Evolutionary conservation across 2,329 filamentous ascomycete species (phyloP).

Genomic region (Ascosphaera acerosa): DNA sequence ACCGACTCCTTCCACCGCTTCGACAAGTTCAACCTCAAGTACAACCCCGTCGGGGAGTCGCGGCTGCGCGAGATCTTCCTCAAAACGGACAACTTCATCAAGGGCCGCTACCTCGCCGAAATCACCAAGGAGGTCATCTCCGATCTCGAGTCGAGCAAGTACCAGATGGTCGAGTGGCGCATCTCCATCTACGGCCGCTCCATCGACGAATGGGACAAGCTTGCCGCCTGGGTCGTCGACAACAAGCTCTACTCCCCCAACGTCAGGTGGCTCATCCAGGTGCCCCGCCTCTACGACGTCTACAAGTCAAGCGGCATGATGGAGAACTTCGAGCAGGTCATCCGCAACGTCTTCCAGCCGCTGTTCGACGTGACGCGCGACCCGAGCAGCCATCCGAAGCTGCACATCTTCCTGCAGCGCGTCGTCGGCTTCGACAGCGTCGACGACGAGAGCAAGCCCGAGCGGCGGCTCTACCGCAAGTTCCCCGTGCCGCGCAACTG

Average conservation of each 20-base stretch:
- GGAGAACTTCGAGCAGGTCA: constrained; percentile 70
- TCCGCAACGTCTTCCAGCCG: constrained; percentile 78
- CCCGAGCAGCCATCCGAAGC: constrained; percentile 64
- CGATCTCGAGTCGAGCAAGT: constrained; percentile 94
- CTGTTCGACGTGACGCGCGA: constrained; percentile 85
- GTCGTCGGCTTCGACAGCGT: constrained; percentile 96
- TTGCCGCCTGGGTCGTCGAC: constrained; percentile 91
- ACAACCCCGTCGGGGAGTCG: constrained; percentile 92
- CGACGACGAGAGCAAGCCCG: constrained; percentile 92
- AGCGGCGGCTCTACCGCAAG: constrained; percentile 82
- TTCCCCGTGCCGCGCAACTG: constrained; percentile 77
- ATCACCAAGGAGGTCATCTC: constrained; percentile 96
- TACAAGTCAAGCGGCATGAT: constrained; percentile 78
- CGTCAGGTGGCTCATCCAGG: constrained; percentile 87
- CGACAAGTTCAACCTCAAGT: constrained; percentile 98
- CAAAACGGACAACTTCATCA: constrained; percentile 95
- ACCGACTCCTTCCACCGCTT: constrained; percentile 97
- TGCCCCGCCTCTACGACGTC: constrained; percentile 82
- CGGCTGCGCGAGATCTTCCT: constrained; percentile 91
- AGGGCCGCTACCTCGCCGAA: constrained; percentile 84
- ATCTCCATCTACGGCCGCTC: constrained; percentile 91
- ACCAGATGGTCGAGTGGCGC: constrained; percentile 98
- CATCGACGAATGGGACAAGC: constrained; percentile 88
- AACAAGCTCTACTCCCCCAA: constrained; percentile 97
- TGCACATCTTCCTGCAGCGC: constrained; percentile 81